These are phyloP conservation scores for Alliaria petiolata DNA, from an alignment of 345 rosid species.

Conservation along the genomic window DNA sequence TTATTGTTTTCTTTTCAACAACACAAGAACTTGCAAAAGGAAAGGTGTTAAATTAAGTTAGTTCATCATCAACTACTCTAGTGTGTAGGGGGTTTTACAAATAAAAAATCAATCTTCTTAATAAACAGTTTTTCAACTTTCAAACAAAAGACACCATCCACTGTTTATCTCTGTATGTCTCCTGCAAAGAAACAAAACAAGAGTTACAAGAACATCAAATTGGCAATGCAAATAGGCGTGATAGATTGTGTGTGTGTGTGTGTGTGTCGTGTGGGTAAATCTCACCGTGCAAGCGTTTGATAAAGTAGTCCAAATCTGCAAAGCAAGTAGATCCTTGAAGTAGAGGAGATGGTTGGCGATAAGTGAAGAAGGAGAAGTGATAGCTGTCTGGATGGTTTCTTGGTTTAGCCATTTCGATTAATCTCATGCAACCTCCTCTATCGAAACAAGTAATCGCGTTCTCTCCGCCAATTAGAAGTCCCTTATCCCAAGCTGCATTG, in stretches of 20 bases:
- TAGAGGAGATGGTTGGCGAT: constrained; percentile 76
- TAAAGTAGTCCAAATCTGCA: constrained; percentile 68
- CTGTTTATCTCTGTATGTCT: not conserved
- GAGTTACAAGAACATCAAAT: not conserved
- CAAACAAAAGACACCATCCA: not conserved
- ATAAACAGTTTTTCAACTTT: not conserved
- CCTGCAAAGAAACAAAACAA: constrained; percentile 14
- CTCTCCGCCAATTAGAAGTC: constrained; percentile 62
- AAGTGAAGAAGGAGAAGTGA: constrained; percentile 68
- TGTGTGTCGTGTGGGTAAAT: not conserved
- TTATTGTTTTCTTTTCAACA: no score
- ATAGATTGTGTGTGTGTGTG: not conserved
- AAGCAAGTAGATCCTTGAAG: constrained; percentile 70
- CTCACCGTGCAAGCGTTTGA: constrained; percentile 84
- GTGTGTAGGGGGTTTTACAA: not conserved
- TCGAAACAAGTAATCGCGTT: constrained; percentile 67
- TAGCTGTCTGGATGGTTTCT: constrained; percentile 75
- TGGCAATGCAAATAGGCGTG: not conserved
- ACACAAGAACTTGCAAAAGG: not conserved
- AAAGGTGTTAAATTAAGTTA: not conserved
- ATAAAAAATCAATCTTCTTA: not conserved
- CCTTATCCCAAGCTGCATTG: constrained; percentile 85
- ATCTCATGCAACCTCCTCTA: constrained; percentile 66
- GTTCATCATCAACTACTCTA: not conserved
- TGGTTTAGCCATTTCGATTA: constrained; percentile 82